Evolutionary conservation across 805 yeast species (phyloP).

Genomic region (Starmerella floricola): DNA sequence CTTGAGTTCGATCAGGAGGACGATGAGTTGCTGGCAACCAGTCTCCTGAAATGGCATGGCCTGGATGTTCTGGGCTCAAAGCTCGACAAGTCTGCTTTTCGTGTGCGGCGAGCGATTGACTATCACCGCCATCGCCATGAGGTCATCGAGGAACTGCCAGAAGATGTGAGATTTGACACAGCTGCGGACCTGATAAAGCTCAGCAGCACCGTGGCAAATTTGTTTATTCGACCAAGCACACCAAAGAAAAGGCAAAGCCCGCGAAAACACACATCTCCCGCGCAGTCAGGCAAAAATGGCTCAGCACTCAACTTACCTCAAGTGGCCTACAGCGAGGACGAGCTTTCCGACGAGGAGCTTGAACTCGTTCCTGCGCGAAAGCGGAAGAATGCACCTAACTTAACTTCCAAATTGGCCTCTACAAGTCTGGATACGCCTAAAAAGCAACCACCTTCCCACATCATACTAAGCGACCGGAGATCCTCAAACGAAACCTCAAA

Average conservation of each 20-base stretch:
- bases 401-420: background rate
- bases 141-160: background rate
- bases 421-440: background rate
- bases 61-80: background rate
- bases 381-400: background rate
- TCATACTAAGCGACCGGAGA: too few species aligned
- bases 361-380: background rate
- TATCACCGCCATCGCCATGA: slow-evolving; percentile 5
- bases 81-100: slow-evolving; percentile 1
- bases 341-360: background rate
- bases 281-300: too few species aligned
- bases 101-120: slow-evolving; percentile 4
- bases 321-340: background rate
- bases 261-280: background rate
- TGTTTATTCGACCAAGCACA: background rate
- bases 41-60: slow-evolving; percentile 2
- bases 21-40: slow-evolving; percentile 4
- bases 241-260: background rate
- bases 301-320: background rate
- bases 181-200: background rate
- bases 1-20: background rate
- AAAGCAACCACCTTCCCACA: too few species aligned
- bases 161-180: background rate
- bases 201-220: background rate
- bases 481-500: too few species aligned